Evolutionary conservation across 257 asterid genomes (phyloP).

Genomic region (Nicotiana noctiflora): DNA sequence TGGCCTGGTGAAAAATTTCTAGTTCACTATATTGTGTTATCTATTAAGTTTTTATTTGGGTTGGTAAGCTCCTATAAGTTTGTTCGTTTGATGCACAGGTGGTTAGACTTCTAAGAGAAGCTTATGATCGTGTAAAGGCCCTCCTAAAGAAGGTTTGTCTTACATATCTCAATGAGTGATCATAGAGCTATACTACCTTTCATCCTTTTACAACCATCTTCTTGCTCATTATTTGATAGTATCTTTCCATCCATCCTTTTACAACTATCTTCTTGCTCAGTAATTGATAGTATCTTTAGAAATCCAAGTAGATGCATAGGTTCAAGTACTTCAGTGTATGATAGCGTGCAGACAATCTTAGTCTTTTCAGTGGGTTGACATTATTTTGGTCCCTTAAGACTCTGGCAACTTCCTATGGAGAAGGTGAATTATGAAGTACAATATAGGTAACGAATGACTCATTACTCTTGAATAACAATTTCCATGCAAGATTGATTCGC

Average conservation of each 20-base stretch:
- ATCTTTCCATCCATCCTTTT: background rate
- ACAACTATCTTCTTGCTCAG: background rate
- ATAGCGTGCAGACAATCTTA: background rate
- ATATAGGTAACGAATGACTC: background rate
- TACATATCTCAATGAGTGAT: background rate
- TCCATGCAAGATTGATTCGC: background rate
- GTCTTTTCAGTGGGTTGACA: background rate
- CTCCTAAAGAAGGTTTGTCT: conserved; percentile 73
- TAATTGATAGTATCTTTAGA: background rate
- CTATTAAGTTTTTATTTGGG: background rate
- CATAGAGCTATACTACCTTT: background rate
- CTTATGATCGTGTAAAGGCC: conserved; percentile 84
- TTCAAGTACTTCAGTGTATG: background rate
- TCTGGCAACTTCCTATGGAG: background rate
- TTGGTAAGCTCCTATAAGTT: background rate
- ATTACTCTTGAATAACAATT: background rate
- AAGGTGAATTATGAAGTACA: background rate
- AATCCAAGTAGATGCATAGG: background rate
- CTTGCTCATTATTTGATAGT: background rate
- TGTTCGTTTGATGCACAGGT: conserved; percentile 44
- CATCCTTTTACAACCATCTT: background rate
- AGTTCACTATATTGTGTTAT: background rate
- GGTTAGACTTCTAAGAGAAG: conserved; percentile 77
- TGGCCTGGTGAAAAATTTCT: background rate
- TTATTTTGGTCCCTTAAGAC: background rate